Evolutionary conservation across 768 basidiomycete genomes (phyloP), one percentile per base, ranked within the genome.

Genomic region (Boletus subparvulus): DNA sequence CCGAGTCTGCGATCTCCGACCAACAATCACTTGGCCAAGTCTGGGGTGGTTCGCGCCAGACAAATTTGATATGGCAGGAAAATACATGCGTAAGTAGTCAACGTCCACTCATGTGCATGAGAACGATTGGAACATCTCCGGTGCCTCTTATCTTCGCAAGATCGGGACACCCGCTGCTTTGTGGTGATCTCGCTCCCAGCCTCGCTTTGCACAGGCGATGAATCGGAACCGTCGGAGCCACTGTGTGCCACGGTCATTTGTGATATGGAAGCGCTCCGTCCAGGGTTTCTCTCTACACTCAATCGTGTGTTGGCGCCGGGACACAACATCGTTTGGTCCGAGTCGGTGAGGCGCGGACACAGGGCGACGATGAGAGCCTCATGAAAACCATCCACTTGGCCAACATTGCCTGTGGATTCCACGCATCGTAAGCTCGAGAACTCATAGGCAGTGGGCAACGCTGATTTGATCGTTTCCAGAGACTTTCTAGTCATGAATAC

Each of bases 401-500:
- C 0, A 85, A 86, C 56, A 74, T 87, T 16, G 86, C 86, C 0
- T 88, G 86, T 63, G 86, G 86, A 7, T 86, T 86, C 57, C 87
- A 88, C 63, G 85, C 83, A 21, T 83, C 82, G 82, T 85, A 36
- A 57, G 28, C 32, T 41, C 7, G 42, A 26, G 41, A 37, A 19
- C 17, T 28, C 40, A 4, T 11, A 6, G 6, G n/a, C 3, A 4
- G 9, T 4, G n/a, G 0, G 3, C 19, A 7, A 33, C 6, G 8
- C 40, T 39, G n/a, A 51, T 19, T 19, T 40, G 28, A 50, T n/a
- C 50, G 5, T 17, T n/a, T 41, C 33, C 21, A 83, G 83, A 0
- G 85, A 87, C 65, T 86, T 85, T 60, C 75, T 80, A 0, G 78
- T 86, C 47, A 88, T 89, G 86, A 75, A 82, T 59, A 74, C 79